Conservation (phyloP, 2,329 filamentous ascomycete species). For the Sporothrix pseudoabietina region DNA sequence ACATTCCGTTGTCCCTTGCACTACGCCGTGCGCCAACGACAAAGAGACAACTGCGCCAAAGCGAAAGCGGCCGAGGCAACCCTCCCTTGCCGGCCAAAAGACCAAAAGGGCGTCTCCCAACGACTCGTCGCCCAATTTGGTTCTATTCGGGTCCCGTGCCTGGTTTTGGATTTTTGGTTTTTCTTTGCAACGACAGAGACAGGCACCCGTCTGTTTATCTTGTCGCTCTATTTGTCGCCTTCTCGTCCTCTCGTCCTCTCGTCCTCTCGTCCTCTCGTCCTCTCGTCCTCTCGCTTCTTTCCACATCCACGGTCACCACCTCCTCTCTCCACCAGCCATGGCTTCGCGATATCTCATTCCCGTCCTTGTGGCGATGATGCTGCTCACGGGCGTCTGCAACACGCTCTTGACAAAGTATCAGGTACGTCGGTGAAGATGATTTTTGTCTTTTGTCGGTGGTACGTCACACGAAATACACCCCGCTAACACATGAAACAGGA, state of each 20-base stretch:
- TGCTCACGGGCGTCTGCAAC: slow-evolving; percentile 94
- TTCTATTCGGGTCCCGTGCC: slow-evolving; percentile 15
- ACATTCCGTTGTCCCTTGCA: background rate
- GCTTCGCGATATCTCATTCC: slow-evolving; percentile 72
- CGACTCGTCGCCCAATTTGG: slow-evolving; percentile 15
- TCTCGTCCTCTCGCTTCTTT: no score
- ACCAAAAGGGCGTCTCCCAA: slow-evolving; percentile 4
- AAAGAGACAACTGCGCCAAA: slow-evolving; percentile 14
- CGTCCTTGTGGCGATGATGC: slow-evolving; percentile 92
- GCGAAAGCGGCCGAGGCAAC: slow-evolving; percentile 17
- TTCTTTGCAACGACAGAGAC: background rate
- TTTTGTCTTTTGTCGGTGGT: background rate
- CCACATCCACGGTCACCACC: background rate
- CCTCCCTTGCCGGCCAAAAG: slow-evolving; percentile 20
- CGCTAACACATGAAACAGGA: slow-evolving; percentile 58
- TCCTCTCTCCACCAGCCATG: slow-evolving; percentile 54
- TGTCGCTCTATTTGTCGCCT: background rate
- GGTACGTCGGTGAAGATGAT: slow-evolving; percentile 51
- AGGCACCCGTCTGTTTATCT: background rate
- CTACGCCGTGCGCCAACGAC: background rate
- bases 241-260: background rate
- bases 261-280: background rate
- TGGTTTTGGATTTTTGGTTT: background rate
- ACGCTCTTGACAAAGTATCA: slow-evolving; percentile 97
- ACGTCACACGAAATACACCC: background rate